Evolutionary conservation across 2,329 filamentous ascomycete species (phyloP).

Genomic region (Didymella sp.): DNA sequence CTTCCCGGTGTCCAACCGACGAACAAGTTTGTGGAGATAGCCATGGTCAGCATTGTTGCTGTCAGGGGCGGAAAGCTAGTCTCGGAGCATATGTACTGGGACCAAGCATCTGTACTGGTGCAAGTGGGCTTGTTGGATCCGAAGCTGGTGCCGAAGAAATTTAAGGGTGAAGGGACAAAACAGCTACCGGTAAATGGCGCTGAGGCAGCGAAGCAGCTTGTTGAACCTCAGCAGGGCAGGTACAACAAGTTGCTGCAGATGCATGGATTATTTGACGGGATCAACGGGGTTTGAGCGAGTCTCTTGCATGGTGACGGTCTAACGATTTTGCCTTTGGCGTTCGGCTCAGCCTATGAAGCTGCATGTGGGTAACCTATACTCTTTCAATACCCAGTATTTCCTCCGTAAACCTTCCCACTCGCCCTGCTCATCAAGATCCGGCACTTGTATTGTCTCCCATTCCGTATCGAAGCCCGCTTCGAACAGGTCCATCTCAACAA

Average conservation of each 20-base stretch:
- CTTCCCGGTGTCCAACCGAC: slow-evolving; percentile 64
- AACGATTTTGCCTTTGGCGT: slow-evolving; percentile 17
- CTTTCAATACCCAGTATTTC: slow-evolving; percentile 87
- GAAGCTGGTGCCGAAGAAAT: slow-evolving; percentile 56
- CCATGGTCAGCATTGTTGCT: slow-evolving; percentile 63
- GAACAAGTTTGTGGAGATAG: slow-evolving; percentile 61
- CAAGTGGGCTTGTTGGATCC: slow-evolving; percentile 64
- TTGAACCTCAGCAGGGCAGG: slow-evolving; percentile 50
- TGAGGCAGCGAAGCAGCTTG: slow-evolving; percentile 53
- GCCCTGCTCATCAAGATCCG: slow-evolving; percentile 71
- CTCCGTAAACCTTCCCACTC: slow-evolving; percentile 90
- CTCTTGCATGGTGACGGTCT: not conserved
- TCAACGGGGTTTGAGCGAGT: slow-evolving; percentile 6
- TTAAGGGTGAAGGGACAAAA: slow-evolving; percentile 51
- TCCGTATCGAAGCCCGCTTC: slow-evolving; percentile 90
- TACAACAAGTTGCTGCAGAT: slow-evolving; percentile 51
- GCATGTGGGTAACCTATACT: slow-evolving; percentile 76
- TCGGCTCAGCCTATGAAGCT: slow-evolving; percentile 69
- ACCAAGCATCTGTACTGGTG: slow-evolving; percentile 64
- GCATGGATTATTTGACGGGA: slow-evolving; percentile 42
- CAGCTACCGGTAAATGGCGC: slow-evolving; percentile 51
- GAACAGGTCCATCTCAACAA: slow-evolving; percentile 87
- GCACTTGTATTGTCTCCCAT: slow-evolving; percentile 80
- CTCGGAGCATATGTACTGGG: slow-evolving; percentile 67
- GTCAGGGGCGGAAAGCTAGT: slow-evolving; percentile 61